Conservation (phyloP, 306 rosid species). For the Rosa persica region DNA sequence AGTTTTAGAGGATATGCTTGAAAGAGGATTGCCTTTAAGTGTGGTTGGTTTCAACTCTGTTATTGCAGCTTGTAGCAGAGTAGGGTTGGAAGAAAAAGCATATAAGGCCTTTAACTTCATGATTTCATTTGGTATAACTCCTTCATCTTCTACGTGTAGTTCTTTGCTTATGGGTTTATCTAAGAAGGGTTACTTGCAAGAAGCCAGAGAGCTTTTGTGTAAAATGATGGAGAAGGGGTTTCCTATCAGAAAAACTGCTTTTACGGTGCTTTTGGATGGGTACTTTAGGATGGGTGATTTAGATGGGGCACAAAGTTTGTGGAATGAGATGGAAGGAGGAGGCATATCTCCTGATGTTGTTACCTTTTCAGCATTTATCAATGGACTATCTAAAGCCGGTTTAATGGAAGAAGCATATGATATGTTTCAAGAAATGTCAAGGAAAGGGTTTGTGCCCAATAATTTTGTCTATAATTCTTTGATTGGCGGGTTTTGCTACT, state of each 20-base stretch:
- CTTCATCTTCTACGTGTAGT: slow-evolving; percentile 63
- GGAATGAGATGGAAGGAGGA: slow-evolving; percentile 66
- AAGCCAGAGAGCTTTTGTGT: slow-evolving; percentile 57
- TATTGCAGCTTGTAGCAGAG: slow-evolving; percentile 65
- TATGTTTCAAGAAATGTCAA: slow-evolving; percentile 50
- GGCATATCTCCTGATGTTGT: slow-evolving; percentile 67
- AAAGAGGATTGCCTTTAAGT: slow-evolving; percentile 58
- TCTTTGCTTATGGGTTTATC: slow-evolving; percentile 66
- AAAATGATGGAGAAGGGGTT: slow-evolving; percentile 60
- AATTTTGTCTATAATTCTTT: slow-evolving; percentile 77
- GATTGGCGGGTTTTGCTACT: slow-evolving; percentile 56
- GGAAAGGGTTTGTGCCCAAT: slow-evolving; percentile 63
- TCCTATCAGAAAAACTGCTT: slow-evolving; percentile 55
- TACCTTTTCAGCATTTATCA: slow-evolving; percentile 69
- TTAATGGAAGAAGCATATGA: slow-evolving; percentile 56
- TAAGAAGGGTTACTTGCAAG: slow-evolving; percentile 56
- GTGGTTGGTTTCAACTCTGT: slow-evolving; percentile 67
- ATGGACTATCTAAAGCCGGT: slow-evolving; percentile 67
- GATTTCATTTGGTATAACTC: slow-evolving; percentile 48
- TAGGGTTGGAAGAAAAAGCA: slow-evolving; percentile 61
- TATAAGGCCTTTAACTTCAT: slow-evolving; percentile 49
- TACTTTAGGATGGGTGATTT: slow-evolving; percentile 54
- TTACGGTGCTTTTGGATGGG: slow-evolving; percentile 68
- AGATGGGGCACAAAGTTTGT: slow-evolving; percentile 55
- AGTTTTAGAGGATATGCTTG: slow-evolving; percentile 51